Conservation (phyloP, 352 stramenopile species). For the Pythium apleroticum region DNA sequence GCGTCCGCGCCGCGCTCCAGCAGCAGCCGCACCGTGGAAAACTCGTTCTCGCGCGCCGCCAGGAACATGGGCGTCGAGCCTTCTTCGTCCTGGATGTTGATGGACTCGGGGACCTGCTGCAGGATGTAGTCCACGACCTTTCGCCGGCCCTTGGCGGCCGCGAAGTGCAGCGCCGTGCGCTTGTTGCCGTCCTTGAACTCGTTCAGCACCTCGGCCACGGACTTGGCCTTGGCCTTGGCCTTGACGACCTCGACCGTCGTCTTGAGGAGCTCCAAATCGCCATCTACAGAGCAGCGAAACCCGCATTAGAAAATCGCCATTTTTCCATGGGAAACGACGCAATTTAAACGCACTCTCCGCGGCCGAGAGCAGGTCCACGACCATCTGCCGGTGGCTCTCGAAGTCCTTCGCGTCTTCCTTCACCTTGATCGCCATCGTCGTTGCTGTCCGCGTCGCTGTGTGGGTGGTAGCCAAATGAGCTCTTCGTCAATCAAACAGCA, state of each 20-base stretch:
- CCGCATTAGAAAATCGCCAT: background rate
- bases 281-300: slow-evolving; percentile 40
- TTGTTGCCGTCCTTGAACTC: slow-evolving; percentile 85
- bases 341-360: slow-evolving; percentile 54
- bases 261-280: slow-evolving; percentile 64
- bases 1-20: slow-evolving; percentile 56
- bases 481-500: background rate
- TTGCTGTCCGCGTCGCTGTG: slow-evolving; percentile 10
- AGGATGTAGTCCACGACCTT: slow-evolving; percentile 77
- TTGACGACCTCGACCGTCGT: slow-evolving; percentile 69
- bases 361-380: slow-evolving; percentile 64
- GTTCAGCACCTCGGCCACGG: slow-evolving; percentile 39
- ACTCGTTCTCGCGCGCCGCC: slow-evolving; percentile 78
- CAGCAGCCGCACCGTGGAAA: slow-evolving; percentile 60
- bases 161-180: slow-evolving; percentile 79
- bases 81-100: slow-evolving; percentile 72
- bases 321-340: background rate
- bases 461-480: slow-evolving; percentile 1
- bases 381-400: slow-evolving; percentile 80
- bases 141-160: slow-evolving; percentile 68
- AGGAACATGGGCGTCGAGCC: slow-evolving; percentile 70
- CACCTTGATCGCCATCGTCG: slow-evolving; percentile 40
- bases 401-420: slow-evolving; percentile 72
- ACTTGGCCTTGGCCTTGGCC: slow-evolving; percentile 49
- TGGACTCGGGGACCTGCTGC: slow-evolving; percentile 50